A percentile compares a stretch with the other conserved stretches of the same genome.
phyloP scores from a whole-genome alignment of 2,329 filamentous ascomycete species.

The Colletotrichum caudatum region DNA sequence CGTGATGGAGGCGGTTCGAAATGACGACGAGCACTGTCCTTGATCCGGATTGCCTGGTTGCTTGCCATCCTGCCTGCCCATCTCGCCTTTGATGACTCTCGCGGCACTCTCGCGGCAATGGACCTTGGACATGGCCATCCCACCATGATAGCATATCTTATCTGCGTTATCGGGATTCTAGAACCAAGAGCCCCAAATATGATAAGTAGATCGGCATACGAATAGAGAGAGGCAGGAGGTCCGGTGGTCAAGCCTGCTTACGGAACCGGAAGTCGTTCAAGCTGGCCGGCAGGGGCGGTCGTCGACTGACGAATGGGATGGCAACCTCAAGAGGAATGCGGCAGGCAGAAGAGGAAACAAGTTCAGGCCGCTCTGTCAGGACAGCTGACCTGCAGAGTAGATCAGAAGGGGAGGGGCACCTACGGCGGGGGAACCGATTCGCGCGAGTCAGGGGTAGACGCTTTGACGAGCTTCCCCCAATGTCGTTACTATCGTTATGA shows the following conservation, averaged over 20 bases:
- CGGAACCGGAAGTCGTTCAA: conserved; percentile 16
- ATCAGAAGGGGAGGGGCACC: conserved; percentile 25
- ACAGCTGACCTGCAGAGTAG: conserved; percentile 15
- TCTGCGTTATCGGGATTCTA: not conserved
- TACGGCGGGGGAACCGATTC: conserved; percentile 20
- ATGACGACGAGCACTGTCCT: conserved; percentile 4
- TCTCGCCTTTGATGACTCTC: conserved; percentile 8
- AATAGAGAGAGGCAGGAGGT: conserved; percentile 21
- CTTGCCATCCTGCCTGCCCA: not conserved
- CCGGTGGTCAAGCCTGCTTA: conserved; percentile 16
- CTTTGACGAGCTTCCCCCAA: conserved; percentile 3
- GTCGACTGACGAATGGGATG: conserved; percentile 29
- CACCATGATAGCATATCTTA: conserved; percentile 13
- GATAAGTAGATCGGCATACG: conserved; percentile 15
- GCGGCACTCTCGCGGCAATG: not conserved
- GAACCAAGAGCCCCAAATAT: not conserved
- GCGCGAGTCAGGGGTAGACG: conserved; percentile 24
- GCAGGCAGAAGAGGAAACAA: conserved; percentile 31
- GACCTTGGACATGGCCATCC: conserved; percentile 16
- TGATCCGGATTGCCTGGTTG: not conserved
- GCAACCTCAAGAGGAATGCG: conserved; percentile 22
- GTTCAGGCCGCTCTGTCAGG: conserved; percentile 26
- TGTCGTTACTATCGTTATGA: not conserved
- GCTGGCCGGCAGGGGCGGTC: conserved; percentile 8
- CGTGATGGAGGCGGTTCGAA: conserved; percentile 20